Conservation (phyloP, 305 asterid genomes). For the Fraxinus dipetala region DNA sequence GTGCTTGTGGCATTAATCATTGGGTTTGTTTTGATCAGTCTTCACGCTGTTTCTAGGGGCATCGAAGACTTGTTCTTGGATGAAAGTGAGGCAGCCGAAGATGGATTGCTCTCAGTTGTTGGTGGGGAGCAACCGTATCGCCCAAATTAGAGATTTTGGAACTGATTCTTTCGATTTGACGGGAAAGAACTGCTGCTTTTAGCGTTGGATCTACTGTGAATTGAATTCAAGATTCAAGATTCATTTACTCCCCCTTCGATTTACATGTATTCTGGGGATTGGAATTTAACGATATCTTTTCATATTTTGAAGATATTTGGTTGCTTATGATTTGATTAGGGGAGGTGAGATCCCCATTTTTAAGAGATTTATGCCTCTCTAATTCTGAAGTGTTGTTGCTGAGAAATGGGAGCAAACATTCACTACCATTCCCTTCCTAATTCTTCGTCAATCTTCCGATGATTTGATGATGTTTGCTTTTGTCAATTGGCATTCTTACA, state of each 20-base stretch:
- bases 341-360: neutral
- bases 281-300: neutral
- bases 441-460: neutral
- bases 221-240: neutral
- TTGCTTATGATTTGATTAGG: neutral
- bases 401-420: neutral
- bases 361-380: neutral
- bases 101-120: constrained; percentile 75
- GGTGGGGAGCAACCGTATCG: constrained; percentile 25
- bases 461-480: neutral
- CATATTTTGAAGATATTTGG: neutral
- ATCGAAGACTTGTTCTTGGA: constrained; percentile 74
- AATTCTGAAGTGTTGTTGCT: neutral
- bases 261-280: neutral
- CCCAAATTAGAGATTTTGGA: neutral
- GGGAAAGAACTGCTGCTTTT: neutral
- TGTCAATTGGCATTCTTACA: neutral
- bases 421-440: neutral
- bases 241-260: neutral
- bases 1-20: constrained; percentile 61
- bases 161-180: neutral
- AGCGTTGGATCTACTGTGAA: constrained; percentile 10
- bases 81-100: constrained; percentile 71
- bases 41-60: constrained; percentile 62
- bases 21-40: constrained; percentile 43